Percentiles rank a stretch among this genome's conserved stretches.
phyloP scores from a whole-genome alignment of 306 rosid species.

The Rubus idaeus region DNA sequence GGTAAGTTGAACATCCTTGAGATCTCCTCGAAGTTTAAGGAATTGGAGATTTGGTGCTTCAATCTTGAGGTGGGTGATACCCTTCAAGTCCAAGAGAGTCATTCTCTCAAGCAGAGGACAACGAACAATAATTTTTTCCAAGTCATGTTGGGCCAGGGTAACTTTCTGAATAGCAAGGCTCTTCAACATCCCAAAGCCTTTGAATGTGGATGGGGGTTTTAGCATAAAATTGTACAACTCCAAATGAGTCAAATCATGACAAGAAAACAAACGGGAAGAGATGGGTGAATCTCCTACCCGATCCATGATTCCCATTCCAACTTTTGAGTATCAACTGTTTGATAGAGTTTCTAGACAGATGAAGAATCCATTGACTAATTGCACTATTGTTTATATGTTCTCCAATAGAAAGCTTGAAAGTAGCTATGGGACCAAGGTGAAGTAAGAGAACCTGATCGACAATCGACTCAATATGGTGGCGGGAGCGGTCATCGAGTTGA shows the following conservation, averaged over 20 bases:
- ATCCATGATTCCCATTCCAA: slow-evolving; percentile 41
- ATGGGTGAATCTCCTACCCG: slow-evolving; percentile 29
- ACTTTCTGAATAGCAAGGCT: slow-evolving; percentile 51
- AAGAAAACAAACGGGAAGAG: slow-evolving; percentile 45
- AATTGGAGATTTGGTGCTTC: background rate
- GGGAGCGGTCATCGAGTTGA: background rate
- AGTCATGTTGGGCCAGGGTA: too few relatives aligned
- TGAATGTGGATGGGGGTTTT: slow-evolving; percentile 48
- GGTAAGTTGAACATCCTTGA: slow-evolving; percentile 38
- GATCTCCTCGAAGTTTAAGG: slow-evolving; percentile 35
- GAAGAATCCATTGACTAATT: slow-evolving; percentile 47
- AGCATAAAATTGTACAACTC: slow-evolving; percentile 54
- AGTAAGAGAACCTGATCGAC: slow-evolving; percentile 48
- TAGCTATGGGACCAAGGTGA: slow-evolving; percentile 47
- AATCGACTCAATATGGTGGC: background rate
- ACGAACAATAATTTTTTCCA: too few relatives aligned
- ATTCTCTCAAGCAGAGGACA: too few relatives aligned
- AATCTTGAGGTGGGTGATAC: background rate
- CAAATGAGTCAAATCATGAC: slow-evolving; percentile 46
- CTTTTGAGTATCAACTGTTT: slow-evolving; percentile 52
- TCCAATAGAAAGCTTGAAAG: slow-evolving; percentile 44
- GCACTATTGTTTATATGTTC: slow-evolving; percentile 7
- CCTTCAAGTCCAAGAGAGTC: too few relatives aligned
- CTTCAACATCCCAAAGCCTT: slow-evolving; percentile 51
- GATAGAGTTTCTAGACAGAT: slow-evolving; percentile 40